Evolutionary conservation across 208 protist genomes (phyloP).

Genomic region (Herpetomonas tarakana): DNA sequence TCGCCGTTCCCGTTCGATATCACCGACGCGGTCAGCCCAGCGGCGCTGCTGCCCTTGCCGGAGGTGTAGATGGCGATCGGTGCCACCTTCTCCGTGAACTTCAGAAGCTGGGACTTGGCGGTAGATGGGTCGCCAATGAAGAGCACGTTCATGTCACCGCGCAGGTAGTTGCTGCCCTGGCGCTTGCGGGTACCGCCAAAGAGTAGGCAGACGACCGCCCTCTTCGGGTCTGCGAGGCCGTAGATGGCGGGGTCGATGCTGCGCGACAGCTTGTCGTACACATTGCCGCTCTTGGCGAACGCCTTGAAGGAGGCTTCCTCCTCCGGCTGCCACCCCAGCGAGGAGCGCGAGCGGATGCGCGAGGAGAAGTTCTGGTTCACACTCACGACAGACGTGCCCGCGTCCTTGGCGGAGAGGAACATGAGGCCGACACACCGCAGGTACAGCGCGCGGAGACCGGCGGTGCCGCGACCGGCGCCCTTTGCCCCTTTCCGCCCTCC

Average conservation of each 20-base stretch:
- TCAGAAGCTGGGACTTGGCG: slow-evolving; percentile 99
- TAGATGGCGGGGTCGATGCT: slow-evolving; percentile 98
- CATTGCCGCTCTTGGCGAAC: slow-evolving; percentile 71
- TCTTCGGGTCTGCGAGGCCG: slow-evolving; percentile 97
- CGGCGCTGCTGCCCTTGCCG: slow-evolving; percentile 98
- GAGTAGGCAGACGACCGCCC: slow-evolving; percentile 94
- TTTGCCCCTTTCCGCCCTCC: slow-evolving; percentile 19
- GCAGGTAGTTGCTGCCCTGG: slow-evolving; percentile 95
- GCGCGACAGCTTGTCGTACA: slow-evolving; percentile 94
- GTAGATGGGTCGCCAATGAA: slow-evolving; percentile 99
- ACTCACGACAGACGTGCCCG: slow-evolving; percentile 40
- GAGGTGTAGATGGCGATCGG: slow-evolving; percentile 99
- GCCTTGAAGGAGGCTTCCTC: slow-evolving; percentile 90
- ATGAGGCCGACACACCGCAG: slow-evolving; percentile 87
- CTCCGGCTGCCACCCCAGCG: slow-evolving; percentile 80
- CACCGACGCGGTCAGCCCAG: slow-evolving; percentile 98
- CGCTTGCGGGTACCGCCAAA: slow-evolving; percentile 98
- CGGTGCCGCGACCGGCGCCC: slow-evolving; percentile 40
- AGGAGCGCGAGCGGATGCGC: slow-evolving; percentile 72
- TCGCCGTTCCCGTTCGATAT: slow-evolving; percentile 89
- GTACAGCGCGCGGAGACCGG: slow-evolving; percentile 88
- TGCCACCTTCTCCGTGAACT: slow-evolving; percentile 97
- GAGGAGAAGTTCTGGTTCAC: slow-evolving; percentile 91
- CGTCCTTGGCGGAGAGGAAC: slow-evolving; percentile 34
- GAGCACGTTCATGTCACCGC: slow-evolving; percentile 99